Conservation (phyloP, 768 basidiomycete species). For the Mycena indigotica region DNA sequence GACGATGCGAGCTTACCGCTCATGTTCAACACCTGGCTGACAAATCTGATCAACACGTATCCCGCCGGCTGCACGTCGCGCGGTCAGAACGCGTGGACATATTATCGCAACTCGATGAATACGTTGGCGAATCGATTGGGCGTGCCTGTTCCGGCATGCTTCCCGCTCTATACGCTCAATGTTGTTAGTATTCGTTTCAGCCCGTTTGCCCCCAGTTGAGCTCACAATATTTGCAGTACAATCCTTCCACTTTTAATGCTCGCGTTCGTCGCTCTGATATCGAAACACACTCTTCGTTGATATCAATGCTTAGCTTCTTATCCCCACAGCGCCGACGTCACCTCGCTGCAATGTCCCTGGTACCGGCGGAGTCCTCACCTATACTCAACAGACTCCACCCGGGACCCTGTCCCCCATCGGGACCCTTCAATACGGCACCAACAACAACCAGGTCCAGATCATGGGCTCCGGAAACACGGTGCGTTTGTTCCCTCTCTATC, state of each 20-base stretch:
- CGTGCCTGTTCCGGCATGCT: not conserved
- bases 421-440: not conserved
- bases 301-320: not conserved
- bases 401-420: not conserved
- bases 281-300: not conserved
- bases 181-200: not conserved
- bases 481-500: not conserved
- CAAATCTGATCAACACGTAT: not conserved
- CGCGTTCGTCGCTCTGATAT: not conserved
- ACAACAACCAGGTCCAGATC: not conserved
- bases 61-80: conserved; percentile 10
- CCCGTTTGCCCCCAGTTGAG: not conserved
- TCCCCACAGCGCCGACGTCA: conserved; percentile 2
- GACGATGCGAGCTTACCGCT: conserved; percentile 3
- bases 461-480: conserved; percentile 13
- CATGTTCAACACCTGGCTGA: conserved; percentile 12
- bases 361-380: not conserved
- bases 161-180: not conserved
- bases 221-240: conserved; percentile 1
- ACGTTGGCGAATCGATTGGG: not conserved
- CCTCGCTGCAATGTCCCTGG: conserved; percentile 12
- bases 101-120: conserved; percentile 2
- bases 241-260: conserved; percentile 6
- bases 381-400: not conserved
- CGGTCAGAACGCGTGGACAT: not conserved